These are phyloP conservation scores for Parasarocladium wereldwijsianum DNA, from an alignment of 2,329 filamentous ascomycete species.

Conservation along the genomic window DNA sequence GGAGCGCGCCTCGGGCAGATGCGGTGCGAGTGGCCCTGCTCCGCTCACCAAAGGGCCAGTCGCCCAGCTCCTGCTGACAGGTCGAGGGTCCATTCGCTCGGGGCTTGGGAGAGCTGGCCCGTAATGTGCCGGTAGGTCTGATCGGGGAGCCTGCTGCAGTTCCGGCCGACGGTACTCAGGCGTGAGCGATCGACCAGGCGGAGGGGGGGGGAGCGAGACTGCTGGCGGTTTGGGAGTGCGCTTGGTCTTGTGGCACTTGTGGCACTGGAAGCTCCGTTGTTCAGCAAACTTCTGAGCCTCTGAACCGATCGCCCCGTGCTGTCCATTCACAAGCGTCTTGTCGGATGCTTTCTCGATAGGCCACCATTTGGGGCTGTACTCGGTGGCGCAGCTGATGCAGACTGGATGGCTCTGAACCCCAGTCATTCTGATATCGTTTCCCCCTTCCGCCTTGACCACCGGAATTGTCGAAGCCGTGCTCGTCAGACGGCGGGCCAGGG, in stretches of 20 bases:
- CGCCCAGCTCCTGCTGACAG: slow-evolving; percentile 2
- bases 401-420: slow-evolving; percentile 31
- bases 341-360: slow-evolving; percentile 37
- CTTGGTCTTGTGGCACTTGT: slow-evolving; percentile 52
- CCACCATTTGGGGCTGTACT: slow-evolving; percentile 66
- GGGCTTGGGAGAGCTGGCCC: no score
- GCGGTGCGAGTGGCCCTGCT: no score
- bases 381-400: slow-evolving; percentile 51
- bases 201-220: slow-evolving; percentile 13
- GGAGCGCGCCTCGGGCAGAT: no score
- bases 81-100: not conserved
- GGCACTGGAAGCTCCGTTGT: slow-evolving; percentile 54
- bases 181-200: slow-evolving; percentile 11
- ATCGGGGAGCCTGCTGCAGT: no score
- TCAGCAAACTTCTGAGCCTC: slow-evolving; percentile 45
- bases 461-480: slow-evolving; percentile 25
- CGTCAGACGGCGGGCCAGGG: slow-evolving; percentile 38
- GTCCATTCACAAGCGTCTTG: slow-evolving; percentile 35
- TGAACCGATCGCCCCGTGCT: slow-evolving; percentile 32
- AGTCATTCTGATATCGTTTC: slow-evolving; percentile 12
- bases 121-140: no score
- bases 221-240: slow-evolving; percentile 23
- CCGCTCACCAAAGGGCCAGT: no score
- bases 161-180: no score
- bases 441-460: slow-evolving; percentile 7